A percentile compares a stretch with the other conserved stretches of the same genome.
Conservation (phyloP, 805 yeast genomes). For the Candida hungchunana region DNA sequence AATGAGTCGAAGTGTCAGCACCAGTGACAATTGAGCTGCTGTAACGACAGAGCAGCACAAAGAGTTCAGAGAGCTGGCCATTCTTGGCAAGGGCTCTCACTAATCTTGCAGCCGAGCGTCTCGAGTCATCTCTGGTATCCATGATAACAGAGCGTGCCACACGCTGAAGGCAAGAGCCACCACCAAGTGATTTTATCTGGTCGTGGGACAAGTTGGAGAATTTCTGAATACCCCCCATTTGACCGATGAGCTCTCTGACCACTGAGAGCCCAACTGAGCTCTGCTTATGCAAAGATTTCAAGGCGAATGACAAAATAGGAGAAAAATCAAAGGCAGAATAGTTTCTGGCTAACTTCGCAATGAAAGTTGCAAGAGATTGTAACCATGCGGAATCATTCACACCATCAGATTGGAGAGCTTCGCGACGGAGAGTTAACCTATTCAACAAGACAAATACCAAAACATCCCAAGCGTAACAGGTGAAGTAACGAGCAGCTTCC, state of each 20-base stretch:
- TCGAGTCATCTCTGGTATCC: conserved; percentile 44
- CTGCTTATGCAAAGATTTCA: conserved; percentile 58
- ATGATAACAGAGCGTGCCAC: conserved; percentile 52
- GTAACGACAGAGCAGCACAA: conserved; percentile 54
- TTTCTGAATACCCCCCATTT: conserved; percentile 78
- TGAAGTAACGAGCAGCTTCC: conserved; percentile 71
- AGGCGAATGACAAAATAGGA: conserved; percentile 55
- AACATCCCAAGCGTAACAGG: conserved; percentile 80
- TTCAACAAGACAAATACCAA: conserved; percentile 68
- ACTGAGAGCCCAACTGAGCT: conserved; percentile 60
- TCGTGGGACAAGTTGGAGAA: conserved; percentile 59
- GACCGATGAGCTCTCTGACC: conserved; percentile 58
- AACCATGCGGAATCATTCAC: conserved; percentile 80
- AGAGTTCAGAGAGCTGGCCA: conserved; percentile 55
- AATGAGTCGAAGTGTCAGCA: conserved; percentile 37
- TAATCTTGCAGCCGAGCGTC: conserved; percentile 46
- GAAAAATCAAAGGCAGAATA: conserved; percentile 53
- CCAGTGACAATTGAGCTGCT: conserved; percentile 36
- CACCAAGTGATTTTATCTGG: conserved; percentile 63
- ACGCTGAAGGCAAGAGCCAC: conserved; percentile 54
- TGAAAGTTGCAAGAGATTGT: conserved; percentile 73
- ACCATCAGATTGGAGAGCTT: conserved; percentile 71
- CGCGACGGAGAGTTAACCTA: conserved; percentile 66
- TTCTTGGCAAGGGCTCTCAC: conserved; percentile 40
- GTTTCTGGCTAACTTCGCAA: conserved; percentile 62